Evolutionary conservation across 2,329 filamentous ascomycete genomes (phyloP).

Genomic region (Curvularia hawaiiensis): DNA sequence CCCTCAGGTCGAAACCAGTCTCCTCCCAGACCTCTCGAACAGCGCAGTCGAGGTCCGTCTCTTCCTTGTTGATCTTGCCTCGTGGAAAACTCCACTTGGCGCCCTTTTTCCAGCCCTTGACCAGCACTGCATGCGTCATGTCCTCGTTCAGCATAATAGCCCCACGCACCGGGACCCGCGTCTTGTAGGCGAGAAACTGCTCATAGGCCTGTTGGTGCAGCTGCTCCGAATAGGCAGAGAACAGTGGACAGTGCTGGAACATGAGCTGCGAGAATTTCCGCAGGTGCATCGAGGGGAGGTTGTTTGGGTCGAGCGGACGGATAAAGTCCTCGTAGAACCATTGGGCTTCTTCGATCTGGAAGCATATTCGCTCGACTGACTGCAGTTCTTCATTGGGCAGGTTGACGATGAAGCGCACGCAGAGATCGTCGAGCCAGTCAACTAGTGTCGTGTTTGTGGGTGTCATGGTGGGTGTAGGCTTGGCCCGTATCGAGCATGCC

Average conservation of each 20-base stretch:
- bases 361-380: constrained; percentile 92
- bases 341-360: constrained; percentile 98
- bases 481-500: constrained; percentile 68
- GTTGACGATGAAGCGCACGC: constrained; percentile 98
- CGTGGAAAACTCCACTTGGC: constrained; percentile 96
- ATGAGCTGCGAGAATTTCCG: constrained; percentile 87
- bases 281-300: constrained; percentile 82
- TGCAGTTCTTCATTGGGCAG: constrained; percentile 88
- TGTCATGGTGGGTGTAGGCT: constrained; percentile 60
- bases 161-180: constrained; percentile 87
- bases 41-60: constrained; percentile 91
- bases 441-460: constrained; percentile 82
- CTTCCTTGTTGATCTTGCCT: constrained; percentile 98
- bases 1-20: constrained; percentile 83
- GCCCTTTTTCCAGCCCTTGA: constrained; percentile 97
- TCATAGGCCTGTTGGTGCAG: constrained; percentile 84
- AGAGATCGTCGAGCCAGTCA: constrained; percentile 98
- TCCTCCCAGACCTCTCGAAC: constrained; percentile 95
- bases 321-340: constrained; percentile 99
- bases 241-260: constrained; percentile 90
- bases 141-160: constrained; percentile 89
- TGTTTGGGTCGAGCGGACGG: constrained; percentile 80
- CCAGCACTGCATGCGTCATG: constrained; percentile 94
- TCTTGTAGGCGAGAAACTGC: constrained; percentile 93
- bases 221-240: constrained; percentile 78